Conservation (phyloP, 129 eudicot species). For the Erigeron canadensis region DNA sequence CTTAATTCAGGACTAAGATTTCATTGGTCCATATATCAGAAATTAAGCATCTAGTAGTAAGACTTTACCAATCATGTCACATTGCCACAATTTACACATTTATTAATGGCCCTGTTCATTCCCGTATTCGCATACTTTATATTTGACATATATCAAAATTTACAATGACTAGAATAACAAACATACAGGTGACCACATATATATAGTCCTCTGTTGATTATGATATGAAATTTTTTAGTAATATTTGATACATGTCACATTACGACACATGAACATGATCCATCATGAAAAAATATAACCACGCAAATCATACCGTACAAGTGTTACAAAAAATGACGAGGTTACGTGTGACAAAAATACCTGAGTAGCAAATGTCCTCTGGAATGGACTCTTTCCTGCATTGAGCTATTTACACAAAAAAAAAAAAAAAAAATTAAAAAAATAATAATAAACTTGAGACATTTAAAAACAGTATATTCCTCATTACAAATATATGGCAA, state of each 20-base stretch:
- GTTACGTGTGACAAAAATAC: constrained; percentile 35
- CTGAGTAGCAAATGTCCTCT: constrained; percentile 90
- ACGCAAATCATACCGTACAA: background rate
- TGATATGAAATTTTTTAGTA: background rate
- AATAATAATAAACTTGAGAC: background rate
- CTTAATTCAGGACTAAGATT: background rate
- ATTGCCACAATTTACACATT: constrained; percentile 6
- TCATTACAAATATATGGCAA: constrained; percentile 4
- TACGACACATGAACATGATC: background rate
- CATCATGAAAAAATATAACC: background rate
- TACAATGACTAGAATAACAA: background rate
- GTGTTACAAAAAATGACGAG: background rate
- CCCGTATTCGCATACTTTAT: background rate
- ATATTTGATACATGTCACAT: constrained; percentile 9
- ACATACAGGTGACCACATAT: background rate
- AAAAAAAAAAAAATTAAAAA: background rate
- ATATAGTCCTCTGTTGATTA: constrained; percentile 14
- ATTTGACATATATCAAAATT: background rate
- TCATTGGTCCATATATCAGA: background rate
- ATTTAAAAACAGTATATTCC: constrained; percentile 16
- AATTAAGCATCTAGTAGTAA: background rate
- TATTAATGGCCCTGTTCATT: background rate
- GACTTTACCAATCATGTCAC: background rate
- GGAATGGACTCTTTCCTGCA: constrained; percentile 87
- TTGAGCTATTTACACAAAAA: constrained; percentile 54